Evolutionary conservation across 805 yeast species (phyloP).

Genomic region (Hanseniaspora vineae): DNA sequence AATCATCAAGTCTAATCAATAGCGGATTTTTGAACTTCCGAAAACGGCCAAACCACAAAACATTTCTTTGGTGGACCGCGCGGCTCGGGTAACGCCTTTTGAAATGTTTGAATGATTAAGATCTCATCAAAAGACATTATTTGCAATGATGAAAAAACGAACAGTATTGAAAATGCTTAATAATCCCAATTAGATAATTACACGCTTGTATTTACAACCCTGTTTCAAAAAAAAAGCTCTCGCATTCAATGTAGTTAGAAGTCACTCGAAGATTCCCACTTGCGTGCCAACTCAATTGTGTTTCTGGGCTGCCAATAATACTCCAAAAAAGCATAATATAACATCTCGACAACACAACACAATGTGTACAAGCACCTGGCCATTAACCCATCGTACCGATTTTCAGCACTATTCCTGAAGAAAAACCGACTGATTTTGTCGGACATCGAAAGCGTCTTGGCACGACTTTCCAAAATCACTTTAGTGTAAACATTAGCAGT

Average conservation of each 20-base stretch:
- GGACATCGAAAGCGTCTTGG: not conserved
- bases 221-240: too few relatives aligned
- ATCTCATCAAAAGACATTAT: too few relatives aligned
- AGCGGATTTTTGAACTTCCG: too few relatives aligned
- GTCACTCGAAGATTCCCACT: slow-evolving; percentile 39
- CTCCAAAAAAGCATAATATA: slow-evolving; percentile 51
- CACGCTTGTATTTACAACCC: too few relatives aligned
- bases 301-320: slow-evolving; percentile 49
- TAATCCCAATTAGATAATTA: too few relatives aligned
- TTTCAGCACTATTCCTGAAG: slow-evolving; percentile 13
- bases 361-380: slow-evolving; percentile 77
- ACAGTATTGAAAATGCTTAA: too few relatives aligned
- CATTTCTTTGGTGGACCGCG: too few relatives aligned
- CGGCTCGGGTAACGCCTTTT: too few relatives aligned
- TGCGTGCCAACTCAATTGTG: slow-evolving; percentile 58
- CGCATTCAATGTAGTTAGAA: too few relatives aligned
- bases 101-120: too few relatives aligned
- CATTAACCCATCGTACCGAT: slow-evolving; percentile 49
- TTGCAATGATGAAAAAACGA: too few relatives aligned
- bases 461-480: slow-evolving; percentile 10
- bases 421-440: slow-evolving; percentile 49
- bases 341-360: slow-evolving; percentile 69
- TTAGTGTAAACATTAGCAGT: slow-evolving; percentile 72
- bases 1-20: too few relatives aligned
- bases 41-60: not conserved